Conservation (phyloP, 2,329 filamentous ascomycete species). For the Lecanosticta acicola region DNA sequence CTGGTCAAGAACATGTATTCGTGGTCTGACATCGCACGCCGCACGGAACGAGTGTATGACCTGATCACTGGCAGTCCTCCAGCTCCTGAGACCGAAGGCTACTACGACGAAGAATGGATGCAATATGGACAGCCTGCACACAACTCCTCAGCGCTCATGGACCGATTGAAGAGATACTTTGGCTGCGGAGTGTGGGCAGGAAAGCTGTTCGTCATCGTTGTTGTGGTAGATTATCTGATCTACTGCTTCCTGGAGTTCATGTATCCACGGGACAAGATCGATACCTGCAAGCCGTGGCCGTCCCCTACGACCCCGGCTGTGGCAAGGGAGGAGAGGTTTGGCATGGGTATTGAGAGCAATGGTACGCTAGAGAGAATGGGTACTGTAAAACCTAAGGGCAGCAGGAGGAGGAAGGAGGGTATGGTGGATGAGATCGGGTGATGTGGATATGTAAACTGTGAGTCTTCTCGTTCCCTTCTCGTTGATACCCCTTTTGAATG, state of each 20-base stretch:
- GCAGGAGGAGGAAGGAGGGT: neutral
- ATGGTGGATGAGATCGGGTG: neutral
- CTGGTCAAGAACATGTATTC: conserved; percentile 98
- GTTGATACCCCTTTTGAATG: neutral
- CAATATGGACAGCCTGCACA: conserved; percentile 52
- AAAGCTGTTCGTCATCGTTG: conserved; percentile 92
- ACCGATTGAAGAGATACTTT: conserved; percentile 92
- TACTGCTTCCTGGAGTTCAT: conserved; percentile 83
- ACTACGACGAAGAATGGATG: conserved; percentile 66
- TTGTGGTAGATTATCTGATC: conserved; percentile 87
- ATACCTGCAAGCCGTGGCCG: conserved; percentile 87
- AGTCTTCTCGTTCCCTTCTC: neutral
- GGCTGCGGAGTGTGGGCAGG: conserved; percentile 98
- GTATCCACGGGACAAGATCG: conserved; percentile 78
- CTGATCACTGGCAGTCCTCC: conserved; percentile 82
- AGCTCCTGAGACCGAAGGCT: conserved; percentile 61
- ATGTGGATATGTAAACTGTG: no score
- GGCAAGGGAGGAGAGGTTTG: conserved; percentile 8
- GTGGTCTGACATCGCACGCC: conserved; percentile 90
- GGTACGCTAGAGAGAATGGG: neutral
- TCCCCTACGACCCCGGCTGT: neutral
- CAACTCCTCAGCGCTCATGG: conserved; percentile 86
- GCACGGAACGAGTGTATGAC: conserved; percentile 92
- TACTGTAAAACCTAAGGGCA: neutral
- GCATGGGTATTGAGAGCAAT: conserved; percentile 4